phyloP scores from a whole-genome alignment of 768 basidiomycete species.

The Tylopilus plumbeoviolaceoides region DNA sequence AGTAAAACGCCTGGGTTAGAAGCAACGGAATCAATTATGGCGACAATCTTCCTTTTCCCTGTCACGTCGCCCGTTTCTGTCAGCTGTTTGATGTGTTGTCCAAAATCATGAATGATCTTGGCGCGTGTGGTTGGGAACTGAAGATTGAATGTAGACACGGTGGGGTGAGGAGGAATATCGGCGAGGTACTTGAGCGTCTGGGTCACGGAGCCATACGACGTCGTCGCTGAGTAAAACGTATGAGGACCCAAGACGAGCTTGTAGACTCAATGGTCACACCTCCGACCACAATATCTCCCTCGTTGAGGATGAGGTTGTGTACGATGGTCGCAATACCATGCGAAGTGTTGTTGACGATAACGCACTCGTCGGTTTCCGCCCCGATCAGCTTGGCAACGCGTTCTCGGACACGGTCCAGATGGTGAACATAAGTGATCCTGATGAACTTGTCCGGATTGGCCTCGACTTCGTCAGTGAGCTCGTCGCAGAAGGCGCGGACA shows the following conservation, averaged over 20 bases:
- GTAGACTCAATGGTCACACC: constrained; percentile 19
- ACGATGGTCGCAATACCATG: constrained; percentile 57
- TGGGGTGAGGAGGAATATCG: constrained; percentile 54
- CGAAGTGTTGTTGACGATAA: constrained; percentile 36
- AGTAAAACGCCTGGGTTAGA: constrained; percentile 58
- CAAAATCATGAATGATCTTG: constrained; percentile 50
- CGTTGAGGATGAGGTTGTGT: constrained; percentile 50
- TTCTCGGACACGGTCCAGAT: constrained; percentile 39
- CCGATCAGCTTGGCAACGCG: constrained; percentile 48
- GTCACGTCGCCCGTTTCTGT: constrained; percentile 17
- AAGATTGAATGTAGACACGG: constrained; percentile 44
- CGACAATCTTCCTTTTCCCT: constrained; percentile 48
- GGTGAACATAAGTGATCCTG: constrained; percentile 32
- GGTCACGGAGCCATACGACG: constrained; percentile 54
- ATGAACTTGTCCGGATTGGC: constrained; percentile 56
- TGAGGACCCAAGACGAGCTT: background rate
- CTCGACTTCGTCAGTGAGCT: constrained; percentile 43
- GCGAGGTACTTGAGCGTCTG: constrained; percentile 49
- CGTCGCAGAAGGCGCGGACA: constrained; percentile 43
- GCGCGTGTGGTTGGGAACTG: constrained; percentile 55
- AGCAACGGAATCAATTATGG: constrained; percentile 64
- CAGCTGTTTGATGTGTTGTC: constrained; percentile 32
- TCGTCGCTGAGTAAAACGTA: constrained; percentile 37
- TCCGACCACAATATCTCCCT: constrained; percentile 60
- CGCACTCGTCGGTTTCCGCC: constrained; percentile 53